Base-by-base conservation (phyloP, 306 rosid species). In the Ochetophila trinervis region DNA sequence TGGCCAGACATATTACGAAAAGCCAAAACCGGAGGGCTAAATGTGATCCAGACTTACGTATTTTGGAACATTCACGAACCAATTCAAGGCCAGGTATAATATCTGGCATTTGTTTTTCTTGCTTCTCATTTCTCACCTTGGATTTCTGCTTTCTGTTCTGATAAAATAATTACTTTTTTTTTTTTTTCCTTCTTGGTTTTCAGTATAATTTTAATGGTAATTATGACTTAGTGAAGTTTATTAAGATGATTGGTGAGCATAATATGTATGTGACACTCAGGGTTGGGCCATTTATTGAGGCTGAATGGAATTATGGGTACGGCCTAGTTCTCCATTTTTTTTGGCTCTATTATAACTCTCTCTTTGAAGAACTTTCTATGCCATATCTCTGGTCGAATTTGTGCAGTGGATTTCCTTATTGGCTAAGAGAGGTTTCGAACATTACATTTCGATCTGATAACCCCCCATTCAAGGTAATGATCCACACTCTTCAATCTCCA, bases 11-110 rank as follows among this genome's bases (percentile, higher is more conserved):
- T 66, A 11, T n/a, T 66, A 17, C 17, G 21, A 6, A 65, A 50
- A 11, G 70, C 70, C 14, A 51, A 65, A 36, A 34, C 24, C 1
- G 73, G 73, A 44, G 73, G 65, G 11, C 18, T 68, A 5, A 63
- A 68, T 32, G 49, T 60, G 12, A 68, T 68, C 19, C 65, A 68
- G 34, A 68, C 73, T 27, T 68, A 68, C 3, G 63, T 68, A 8
- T 68, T 68, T 47, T 68, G 73, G 65, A 58, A 68, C 24, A 3
- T 35, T 49, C 73, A 68, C 16, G 73, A 68, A n/a, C 57, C 52
- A 2, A 20, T 54, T 10, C 59, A 54, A 23, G 59, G 35, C 16
- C 59, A 54, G 34, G 54, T 49, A 45, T 17, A 49, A 49, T 15
- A 6, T 14, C 20, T 49, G 1, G 21, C 53, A 17, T 49, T 49